A percentile compares a stretch with the other conserved stretches of the same genome.
Evolutionary conservation across 306 rosid genomes (phyloP).

Genomic region (Crataegus laevigata): DNA sequence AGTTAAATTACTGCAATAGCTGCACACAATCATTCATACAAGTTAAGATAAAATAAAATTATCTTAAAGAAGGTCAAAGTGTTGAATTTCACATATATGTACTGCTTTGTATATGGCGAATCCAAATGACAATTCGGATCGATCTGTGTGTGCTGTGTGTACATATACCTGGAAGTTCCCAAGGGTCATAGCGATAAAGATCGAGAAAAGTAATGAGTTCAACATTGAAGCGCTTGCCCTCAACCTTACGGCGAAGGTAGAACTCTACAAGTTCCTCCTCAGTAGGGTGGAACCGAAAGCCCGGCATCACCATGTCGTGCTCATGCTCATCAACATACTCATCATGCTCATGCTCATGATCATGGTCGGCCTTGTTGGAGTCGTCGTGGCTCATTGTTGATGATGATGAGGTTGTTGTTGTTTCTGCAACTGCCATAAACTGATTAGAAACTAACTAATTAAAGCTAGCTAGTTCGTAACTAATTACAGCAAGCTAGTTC

Average conservation of each 20-base stretch:
- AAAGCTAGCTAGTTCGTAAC: neutral
- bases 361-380: slow-evolving; percentile 2
- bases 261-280: slow-evolving; percentile 96
- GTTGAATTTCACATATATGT: neutral
- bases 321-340: slow-evolving; percentile 52
- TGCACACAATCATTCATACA: slow-evolving; percentile 13
- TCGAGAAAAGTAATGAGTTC: slow-evolving; percentile 98
- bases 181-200: slow-evolving; percentile 99
- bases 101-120: neutral
- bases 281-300: slow-evolving; percentile 94
- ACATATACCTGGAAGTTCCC: slow-evolving; percentile 90
- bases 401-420: slow-evolving; percentile 16
- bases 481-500: neutral
- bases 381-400: slow-evolving; percentile 41
- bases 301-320: slow-evolving; percentile 95
- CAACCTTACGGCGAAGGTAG: slow-evolving; percentile 99
- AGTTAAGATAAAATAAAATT: neutral
- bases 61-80: neutral
- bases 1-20: slow-evolving; percentile 4
- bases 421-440: slow-evolving; percentile 69
- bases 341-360: neutral
- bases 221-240: slow-evolving; percentile 98
- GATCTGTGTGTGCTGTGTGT: neutral
- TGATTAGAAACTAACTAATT: neutral
- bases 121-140: neutral